Base-by-base conservation (phyloP, 768 basidiomycete species). In the Mrakia frigida region DNA sequence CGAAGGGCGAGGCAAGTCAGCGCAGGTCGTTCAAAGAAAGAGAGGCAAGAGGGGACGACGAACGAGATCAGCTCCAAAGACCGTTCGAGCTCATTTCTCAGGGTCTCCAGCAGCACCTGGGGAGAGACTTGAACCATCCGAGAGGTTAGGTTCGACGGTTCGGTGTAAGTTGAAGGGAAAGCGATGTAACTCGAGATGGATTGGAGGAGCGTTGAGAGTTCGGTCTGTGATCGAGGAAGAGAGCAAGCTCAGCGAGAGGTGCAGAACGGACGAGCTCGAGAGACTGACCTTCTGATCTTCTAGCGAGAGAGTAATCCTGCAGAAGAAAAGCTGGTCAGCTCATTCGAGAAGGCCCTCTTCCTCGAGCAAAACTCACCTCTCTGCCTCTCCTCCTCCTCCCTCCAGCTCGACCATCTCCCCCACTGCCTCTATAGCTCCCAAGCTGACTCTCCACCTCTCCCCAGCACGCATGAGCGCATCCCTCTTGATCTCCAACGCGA, bases 161-260 rank as follows among this genome's bases (percentile, higher is more conserved):
- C 37, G 1, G 65, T 68, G 39, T 68, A 68, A 21, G 18, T 39
- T 7, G 65, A 68, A 10, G 65, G 65, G 25, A 39, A 39, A 21
- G 10, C 37, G 65, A 68, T 41, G 37, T 68, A 68, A 39, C 37
- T 39, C 37, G 37, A 68, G 65, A 68, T 21, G 35, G 65, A 68
- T 18, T 23, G 35, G 9, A 68, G 37, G n/a, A 68, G 65, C 6
- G 25, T 68, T 9, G 25, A 11, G 65, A 68, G 65, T 25, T 43
- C 33, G 39, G 65, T 39, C 65, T 68, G 65, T 4, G n/a, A n/a
- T n/a, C n/a, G n/a, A 39, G 65, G 25, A 13, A 21, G 11, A n/a
- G 39, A 5, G 1, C 33, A 11, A 37, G 21, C 25, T 41, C 65
- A 39, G 65, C 25, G 35, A 39, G 65, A 6, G 37, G 3, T 43